phyloP scores from a whole-genome alignment of 306 rosid genomes.

The Abrus precatorius region DNA sequence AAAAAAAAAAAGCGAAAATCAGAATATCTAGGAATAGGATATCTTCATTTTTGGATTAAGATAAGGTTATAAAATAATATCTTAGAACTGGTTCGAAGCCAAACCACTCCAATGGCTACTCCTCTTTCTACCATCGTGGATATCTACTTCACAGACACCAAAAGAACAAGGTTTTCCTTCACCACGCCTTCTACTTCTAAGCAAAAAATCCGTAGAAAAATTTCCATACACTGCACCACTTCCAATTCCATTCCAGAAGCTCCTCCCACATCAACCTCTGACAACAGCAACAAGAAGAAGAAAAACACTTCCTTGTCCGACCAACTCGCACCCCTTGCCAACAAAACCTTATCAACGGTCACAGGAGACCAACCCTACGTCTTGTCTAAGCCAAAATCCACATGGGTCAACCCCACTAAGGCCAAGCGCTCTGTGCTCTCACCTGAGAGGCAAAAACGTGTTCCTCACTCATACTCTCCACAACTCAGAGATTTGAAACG shows the following conservation, averaged over 20 bases:
- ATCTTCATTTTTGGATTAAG: neutral
- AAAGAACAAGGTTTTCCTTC: conserved; percentile 61
- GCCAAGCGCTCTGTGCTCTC: conserved; percentile 75
- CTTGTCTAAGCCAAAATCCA: conserved; percentile 78
- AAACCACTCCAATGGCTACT: conserved; percentile 65
- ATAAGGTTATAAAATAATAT: conserved; percentile 53
- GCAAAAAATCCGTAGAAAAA: conserved; percentile 45
- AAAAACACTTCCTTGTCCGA: conserved; percentile 77
- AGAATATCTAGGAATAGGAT: neutral
- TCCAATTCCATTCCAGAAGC: conserved; percentile 58
- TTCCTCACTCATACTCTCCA: conserved; percentile 66
- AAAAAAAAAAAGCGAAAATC: neutral
- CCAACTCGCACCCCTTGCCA: conserved; percentile 75
- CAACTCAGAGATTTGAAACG: conserved; percentile 66
- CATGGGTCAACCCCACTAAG: conserved; percentile 90
- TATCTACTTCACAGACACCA: conserved; percentile 63
- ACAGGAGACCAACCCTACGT: conserved; percentile 53
- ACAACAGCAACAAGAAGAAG: conserved; percentile 49
- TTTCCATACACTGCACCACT: conserved; percentile 52
- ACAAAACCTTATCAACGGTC: conserved; percentile 61
- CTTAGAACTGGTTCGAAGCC: neutral
- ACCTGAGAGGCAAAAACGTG: conserved; percentile 74
- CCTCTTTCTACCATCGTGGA: conserved; percentile 65
- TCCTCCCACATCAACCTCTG: conserved; percentile 47
- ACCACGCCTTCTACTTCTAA: conserved; percentile 47